Evolutionary conservation across 2,329 filamentous ascomycete genomes (phyloP).

Genomic region (Chaetomium sp.): DNA sequence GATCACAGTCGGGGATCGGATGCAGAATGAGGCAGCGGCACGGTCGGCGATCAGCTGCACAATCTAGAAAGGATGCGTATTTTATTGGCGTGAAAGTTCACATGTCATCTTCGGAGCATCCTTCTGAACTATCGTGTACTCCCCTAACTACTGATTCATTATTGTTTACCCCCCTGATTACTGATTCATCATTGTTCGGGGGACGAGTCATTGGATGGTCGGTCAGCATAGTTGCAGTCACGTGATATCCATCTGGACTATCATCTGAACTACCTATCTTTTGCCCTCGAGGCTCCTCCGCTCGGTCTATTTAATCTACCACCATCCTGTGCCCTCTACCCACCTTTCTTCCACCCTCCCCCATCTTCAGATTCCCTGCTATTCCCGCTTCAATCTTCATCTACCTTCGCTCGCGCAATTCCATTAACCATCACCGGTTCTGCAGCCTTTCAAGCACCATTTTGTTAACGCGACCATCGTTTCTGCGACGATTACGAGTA

Average conservation of each 20-base stretch:
- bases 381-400: slow-evolving; percentile 6
- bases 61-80: background rate
- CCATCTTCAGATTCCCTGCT: background rate
- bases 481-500: background rate
- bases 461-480: background rate
- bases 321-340: background rate
- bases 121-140: no score
- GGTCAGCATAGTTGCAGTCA: background rate
- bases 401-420: background rate
- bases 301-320: background rate
- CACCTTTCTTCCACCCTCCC: background rate
- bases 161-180: no score
- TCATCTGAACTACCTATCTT: background rate
- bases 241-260: background rate
- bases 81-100: background rate
- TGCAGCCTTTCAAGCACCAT: background rate
- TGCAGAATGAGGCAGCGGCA: background rate
- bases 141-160: no score
- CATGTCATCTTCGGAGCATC: background rate
- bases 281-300: background rate
- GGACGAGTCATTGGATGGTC: background rate
- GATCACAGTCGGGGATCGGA: background rate
- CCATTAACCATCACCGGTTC: background rate
- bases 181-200: background rate
- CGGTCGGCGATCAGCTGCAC: background rate